These are phyloP conservation scores for Cordyceps javanica DNA, from an alignment of 2,329 filamentous ascomycete genomes.

Conservation along the genomic window DNA sequence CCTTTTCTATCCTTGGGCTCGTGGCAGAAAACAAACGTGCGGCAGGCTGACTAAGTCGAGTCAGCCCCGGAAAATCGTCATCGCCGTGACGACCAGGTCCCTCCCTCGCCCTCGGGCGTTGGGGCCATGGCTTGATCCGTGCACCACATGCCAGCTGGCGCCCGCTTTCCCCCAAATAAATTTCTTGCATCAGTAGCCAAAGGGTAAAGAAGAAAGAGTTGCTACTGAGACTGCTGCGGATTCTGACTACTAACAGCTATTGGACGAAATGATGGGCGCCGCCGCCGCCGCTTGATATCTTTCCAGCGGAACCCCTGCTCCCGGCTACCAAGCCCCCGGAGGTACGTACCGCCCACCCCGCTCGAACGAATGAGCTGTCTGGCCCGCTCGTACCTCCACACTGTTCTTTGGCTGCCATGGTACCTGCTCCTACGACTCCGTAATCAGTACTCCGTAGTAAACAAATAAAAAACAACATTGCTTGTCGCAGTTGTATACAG, in stretches of 20 bases:
- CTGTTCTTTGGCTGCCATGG: background rate
- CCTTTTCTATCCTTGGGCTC: background rate
- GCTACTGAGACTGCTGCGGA: background rate
- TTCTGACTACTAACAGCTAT: background rate
- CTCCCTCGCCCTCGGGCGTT: background rate
- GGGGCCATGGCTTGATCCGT: conserved; percentile 2
- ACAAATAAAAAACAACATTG: conserved; percentile 13
- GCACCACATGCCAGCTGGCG: conserved; percentile 7
- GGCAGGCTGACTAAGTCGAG: conserved; percentile 3
- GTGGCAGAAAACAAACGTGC: background rate
- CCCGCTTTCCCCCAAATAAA: background rate
- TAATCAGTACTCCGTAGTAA: too few species aligned
- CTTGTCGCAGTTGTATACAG: background rate
- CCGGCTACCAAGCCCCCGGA: too few species aligned
- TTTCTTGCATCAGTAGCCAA: too few species aligned
- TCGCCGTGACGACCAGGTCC: conserved; percentile 28
- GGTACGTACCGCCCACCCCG: background rate
- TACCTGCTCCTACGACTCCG: conserved; percentile 1
- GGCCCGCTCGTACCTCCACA: background rate
- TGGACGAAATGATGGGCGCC: background rate
- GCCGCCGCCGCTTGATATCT: background rate
- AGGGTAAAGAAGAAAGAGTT: background rate
- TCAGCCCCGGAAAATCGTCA: conserved; percentile 22
- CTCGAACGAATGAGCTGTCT: background rate
- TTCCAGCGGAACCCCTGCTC: background rate